Conservation (phyloP, 163 green algal species). For the Chlorella variabilis region DNA sequence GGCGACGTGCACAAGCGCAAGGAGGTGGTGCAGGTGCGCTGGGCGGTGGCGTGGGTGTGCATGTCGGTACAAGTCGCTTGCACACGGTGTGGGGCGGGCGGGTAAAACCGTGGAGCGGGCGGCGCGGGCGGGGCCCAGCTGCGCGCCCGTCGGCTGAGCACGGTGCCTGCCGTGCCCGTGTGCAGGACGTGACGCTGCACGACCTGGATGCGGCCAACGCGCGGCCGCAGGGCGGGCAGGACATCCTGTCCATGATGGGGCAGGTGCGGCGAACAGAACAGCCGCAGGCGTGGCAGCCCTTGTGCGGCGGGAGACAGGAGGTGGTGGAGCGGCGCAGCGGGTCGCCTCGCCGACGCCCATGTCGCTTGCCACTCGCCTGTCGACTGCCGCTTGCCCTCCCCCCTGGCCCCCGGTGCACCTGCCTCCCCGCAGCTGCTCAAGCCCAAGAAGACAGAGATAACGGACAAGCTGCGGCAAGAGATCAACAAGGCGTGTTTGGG, state of each 20-base stretch:
- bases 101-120: too few relatives aligned
- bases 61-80: neutral
- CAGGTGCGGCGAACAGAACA: too few relatives aligned
- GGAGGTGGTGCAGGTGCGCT: slow-evolving; percentile 85
- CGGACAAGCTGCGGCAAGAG: slow-evolving; percentile 97
- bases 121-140: too few relatives aligned
- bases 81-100: neutral
- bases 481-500: slow-evolving; percentile 87
- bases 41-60: slow-evolving; percentile 52
- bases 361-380: too few relatives aligned
- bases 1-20: slow-evolving; percentile 99
- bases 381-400: neutral
- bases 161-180: too few relatives aligned
- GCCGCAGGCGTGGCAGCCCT: too few relatives aligned
- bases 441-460: slow-evolving; percentile 99
- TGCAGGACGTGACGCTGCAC: slow-evolving; percentile 99
- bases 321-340: too few relatives aligned
- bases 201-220: slow-evolving; percentile 98
- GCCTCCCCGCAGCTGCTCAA: slow-evolving; percentile 84
- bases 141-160: too few relatives aligned
- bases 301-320: too few relatives aligned
- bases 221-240: slow-evolving; percentile 82
- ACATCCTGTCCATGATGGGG: slow-evolving; percentile 95
- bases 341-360: too few relatives aligned
- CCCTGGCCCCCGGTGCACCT: neutral